Conservation (phyloP, 75 land plant genomes). For the Larix kaempferi region DNA sequence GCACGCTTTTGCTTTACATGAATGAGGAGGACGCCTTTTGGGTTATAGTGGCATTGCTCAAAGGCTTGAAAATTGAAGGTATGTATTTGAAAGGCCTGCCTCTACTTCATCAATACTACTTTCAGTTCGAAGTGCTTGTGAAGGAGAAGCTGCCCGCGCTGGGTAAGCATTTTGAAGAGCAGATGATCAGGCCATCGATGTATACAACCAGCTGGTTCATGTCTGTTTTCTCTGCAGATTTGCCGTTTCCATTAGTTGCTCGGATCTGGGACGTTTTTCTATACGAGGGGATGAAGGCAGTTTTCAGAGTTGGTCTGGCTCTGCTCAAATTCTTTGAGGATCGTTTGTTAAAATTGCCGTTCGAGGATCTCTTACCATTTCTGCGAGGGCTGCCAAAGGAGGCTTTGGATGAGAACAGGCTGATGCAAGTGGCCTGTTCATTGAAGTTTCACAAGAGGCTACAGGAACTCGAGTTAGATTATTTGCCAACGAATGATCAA, state of each 20-base stretch:
- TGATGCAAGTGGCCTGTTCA: background rate
- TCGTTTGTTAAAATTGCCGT: background rate
- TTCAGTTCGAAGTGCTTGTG: background rate
- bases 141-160: background rate
- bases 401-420: background rate
- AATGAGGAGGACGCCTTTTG: conserved; percentile 4
- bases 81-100: background rate
- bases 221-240: background rate
- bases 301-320: background rate
- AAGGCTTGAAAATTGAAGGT: background rate
- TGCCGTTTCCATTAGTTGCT: background rate
- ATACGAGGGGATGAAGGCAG: background rate
- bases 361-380: background rate
- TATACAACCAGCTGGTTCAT: background rate
- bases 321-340: background rate
- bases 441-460: background rate
- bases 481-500: too few species aligned
- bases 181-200: background rate
- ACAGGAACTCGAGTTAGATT: too few species aligned
- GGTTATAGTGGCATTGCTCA: background rate
- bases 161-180: background rate
- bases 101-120: background rate
- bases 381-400: background rate
- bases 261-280: background rate
- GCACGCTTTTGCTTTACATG: background rate